Conservation (phyloP, 2,329 filamentous ascomycete genomes). For the Gremmenia infestans region DNA sequence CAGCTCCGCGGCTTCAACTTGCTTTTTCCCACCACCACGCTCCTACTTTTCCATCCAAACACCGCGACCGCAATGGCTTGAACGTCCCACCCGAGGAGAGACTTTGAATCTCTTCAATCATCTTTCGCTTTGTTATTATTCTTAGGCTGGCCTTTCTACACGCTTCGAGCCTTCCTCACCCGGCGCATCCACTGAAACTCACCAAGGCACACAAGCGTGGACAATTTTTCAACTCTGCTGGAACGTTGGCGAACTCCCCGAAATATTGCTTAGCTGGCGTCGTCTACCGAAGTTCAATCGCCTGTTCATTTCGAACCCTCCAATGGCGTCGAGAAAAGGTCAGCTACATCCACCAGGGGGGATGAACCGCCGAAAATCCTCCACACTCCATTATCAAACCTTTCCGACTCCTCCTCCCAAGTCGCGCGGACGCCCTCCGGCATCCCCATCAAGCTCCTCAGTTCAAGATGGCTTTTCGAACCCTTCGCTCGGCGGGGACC, state of each 20-base stretch:
- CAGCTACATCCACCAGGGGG: background rate
- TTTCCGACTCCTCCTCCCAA: constrained; percentile 72
- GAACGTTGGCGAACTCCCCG: background rate
- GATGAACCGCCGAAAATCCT: constrained; percentile 32
- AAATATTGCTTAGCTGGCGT: background rate
- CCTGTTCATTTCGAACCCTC: background rate
- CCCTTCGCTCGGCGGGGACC: constrained; percentile 31
- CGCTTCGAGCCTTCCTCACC: background rate
- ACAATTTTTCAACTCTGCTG: background rate
- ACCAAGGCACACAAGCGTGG: background rate
- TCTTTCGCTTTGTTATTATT: background rate
- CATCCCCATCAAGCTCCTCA: constrained; percentile 31
- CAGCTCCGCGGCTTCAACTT: constrained; percentile 1
- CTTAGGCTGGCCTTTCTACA: background rate
- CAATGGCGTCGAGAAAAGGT: constrained; percentile 1
- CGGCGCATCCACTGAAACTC: background rate
- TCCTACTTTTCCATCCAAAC: background rate
- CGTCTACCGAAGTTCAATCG: background rate
- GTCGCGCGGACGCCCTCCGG: constrained; percentile 46
- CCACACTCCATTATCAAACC: constrained; percentile 67
- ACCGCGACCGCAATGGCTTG: background rate
- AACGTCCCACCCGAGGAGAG: background rate
- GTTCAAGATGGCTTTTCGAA: constrained; percentile 25
- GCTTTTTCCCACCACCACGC: constrained; percentile 4
- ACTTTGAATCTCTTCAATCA: background rate